Conservation (phyloP, 768 basidiomycete species). For the Tephrocybe sp. region DNA sequence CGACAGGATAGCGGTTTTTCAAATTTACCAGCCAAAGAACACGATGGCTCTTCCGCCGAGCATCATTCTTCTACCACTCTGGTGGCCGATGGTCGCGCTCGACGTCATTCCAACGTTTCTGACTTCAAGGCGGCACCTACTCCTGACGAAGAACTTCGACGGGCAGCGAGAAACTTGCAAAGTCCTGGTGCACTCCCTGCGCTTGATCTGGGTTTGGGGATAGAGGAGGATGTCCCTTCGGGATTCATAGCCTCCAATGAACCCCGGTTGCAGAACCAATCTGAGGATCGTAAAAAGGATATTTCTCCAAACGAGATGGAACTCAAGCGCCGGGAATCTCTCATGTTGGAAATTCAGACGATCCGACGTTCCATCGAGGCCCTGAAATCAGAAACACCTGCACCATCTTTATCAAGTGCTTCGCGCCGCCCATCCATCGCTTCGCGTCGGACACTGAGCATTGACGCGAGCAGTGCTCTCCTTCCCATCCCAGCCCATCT, state of each 20-base stretch:
- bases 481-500: conserved; percentile 51
- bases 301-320: conserved; percentile 47
- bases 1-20: conserved; percentile 67
- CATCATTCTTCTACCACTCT: conserved; percentile 53
- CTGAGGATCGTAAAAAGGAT: conserved; percentile 29
- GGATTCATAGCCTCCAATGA: conserved; percentile 60
- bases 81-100: conserved; percentile 50
- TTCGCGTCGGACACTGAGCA: conserved; percentile 68
- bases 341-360: conserved; percentile 75
- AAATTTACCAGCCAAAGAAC: conserved; percentile 63
- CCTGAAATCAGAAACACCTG: conserved; percentile 70
- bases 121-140: conserved; percentile 68
- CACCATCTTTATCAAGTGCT: conserved; percentile 58
- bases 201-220: conserved; percentile 73
- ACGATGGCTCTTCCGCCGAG: conserved; percentile 46
- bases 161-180: conserved; percentile 49
- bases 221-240: conserved; percentile 73
- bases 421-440: conserved; percentile 66
- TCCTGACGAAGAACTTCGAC: conserved; percentile 61
- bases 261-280: conserved; percentile 6
- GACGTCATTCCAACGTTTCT: conserved; percentile 67
- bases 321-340: conserved; percentile 65
- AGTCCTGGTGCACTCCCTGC: conserved; percentile 60
- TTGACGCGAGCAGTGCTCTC: conserved; percentile 59
- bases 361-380: conserved; percentile 80